A percentile compares a stretch with the other conserved stretches of the same genome.
These are phyloP conservation scores for Dillenia suffruticosa DNA, from an alignment of 164 flowering plant genomes.

Conservation along the genomic window DNA sequence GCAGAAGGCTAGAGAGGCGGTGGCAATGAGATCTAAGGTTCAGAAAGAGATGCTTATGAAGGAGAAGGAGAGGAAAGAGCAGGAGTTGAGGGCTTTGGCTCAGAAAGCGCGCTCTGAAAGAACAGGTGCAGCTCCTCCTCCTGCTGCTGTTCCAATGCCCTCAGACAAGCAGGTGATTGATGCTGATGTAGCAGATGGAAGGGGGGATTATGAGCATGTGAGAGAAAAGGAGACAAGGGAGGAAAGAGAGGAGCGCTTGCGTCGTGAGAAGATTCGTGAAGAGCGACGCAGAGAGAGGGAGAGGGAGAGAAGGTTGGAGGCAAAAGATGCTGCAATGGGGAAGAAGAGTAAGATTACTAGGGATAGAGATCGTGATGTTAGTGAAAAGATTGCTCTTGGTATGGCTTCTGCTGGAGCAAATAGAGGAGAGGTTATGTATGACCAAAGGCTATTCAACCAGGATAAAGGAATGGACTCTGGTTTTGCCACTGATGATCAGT, in stretches of 20 bases:
- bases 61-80: constrained; percentile 91
- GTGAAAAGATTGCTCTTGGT: constrained; percentile 95
- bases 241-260: constrained; percentile 69
- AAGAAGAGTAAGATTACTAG: constrained; percentile 94
- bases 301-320: constrained; percentile 91
- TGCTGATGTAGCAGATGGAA: constrained; percentile 34
- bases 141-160: constrained; percentile 42
- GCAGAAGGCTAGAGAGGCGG: constrained; percentile 95
- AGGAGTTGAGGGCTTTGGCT: constrained; percentile 75
- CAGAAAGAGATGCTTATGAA: constrained; percentile 88
- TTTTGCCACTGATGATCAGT: constrained; percentile 82
- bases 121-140: constrained; percentile 53
- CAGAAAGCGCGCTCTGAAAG: constrained; percentile 86
- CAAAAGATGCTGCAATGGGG: constrained; percentile 89
- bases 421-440: constrained; percentile 86
- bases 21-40: constrained; percentile 90
- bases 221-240: constrained; percentile 58
- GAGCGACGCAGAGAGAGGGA: constrained; percentile 90
- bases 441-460: constrained; percentile 88
- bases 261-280: constrained; percentile 81
- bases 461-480: constrained; percentile 98
- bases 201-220: constrained; percentile 40
- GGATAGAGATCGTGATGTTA: constrained; percentile 87
- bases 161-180: constrained; percentile 40
- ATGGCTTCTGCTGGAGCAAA: constrained; percentile 78